phyloP scores from a whole-genome alignment of 345 rosid species.

The thale cress (Arabidopsis thaliana) region TAIR10.1 NC_003074.8:3294001-3294500 shows the following conservation, averaged over 20 bases:
- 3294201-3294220: conserved; percentile 89
- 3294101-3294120: conserved; percentile 22
- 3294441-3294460: conserved; percentile 11
- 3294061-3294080: conserved; percentile 45
- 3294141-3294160: conserved; percentile 80
- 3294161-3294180: conserved; percentile 96
- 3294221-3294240: conserved; percentile 16
- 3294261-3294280: conserved; percentile 16
- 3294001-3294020: conserved; percentile 93
- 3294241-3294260: conserved; percentile 23
- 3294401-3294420: conserved; percentile 27
- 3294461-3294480: conserved; percentile 16
- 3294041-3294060: conserved; percentile 95
- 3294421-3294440: conserved; percentile 12
- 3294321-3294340: conserved; percentile 99
- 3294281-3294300: conserved; percentile 23
- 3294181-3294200: conserved; percentile 91
- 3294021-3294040: conserved; percentile 72
- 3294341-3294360: conserved; percentile 87
- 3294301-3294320: conserved; percentile 82
- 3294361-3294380: conserved; percentile 90
- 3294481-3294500: conserved; percentile 91
- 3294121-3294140: background rate
- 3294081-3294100: background rate
- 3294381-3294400: conserved; percentile 16